Percentiles rank a stretch among this genome's conserved stretches.
Conservation (phyloP, 768 basidiomycete genomes). For the Phaffia australis region DNA sequence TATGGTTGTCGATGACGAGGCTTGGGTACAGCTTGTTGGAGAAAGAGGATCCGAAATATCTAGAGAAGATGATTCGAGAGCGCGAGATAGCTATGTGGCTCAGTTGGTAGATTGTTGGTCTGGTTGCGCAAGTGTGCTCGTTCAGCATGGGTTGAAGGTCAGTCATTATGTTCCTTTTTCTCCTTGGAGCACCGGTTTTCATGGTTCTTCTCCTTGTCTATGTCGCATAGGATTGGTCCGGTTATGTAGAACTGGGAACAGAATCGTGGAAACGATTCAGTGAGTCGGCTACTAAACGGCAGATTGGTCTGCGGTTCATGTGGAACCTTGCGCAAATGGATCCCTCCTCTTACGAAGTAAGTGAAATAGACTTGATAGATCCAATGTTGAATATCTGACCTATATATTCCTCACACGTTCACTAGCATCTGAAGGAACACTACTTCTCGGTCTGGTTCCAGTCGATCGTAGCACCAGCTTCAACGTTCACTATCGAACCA, state of each 20-base stretch:
- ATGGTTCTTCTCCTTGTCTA: conserved; percentile 1
- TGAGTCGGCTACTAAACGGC: conserved; percentile 46
- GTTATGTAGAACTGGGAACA: conserved; percentile 47
- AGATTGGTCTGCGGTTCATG: conserved; percentile 56
- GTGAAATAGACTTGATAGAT: conserved; percentile 23
- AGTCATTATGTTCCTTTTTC: conserved; percentile 16
- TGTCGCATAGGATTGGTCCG: conserved; percentile 50
- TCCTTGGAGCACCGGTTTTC: background rate
- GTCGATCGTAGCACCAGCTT: conserved; percentile 27
- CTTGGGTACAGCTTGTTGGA: conserved; percentile 49
- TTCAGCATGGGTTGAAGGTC: conserved; percentile 47
- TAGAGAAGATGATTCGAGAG: conserved; percentile 42
- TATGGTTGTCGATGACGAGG: conserved; percentile 39
- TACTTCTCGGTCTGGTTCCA: conserved; percentile 30
- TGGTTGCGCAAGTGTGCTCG: conserved; percentile 53
- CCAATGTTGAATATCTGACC: background rate
- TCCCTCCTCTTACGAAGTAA: conserved; percentile 19
- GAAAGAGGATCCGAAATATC: conserved; percentile 56
- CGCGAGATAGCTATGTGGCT: conserved; percentile 42
- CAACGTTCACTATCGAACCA: conserved; percentile 28
- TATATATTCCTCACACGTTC: background rate
- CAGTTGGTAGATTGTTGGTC: conserved; percentile 63
- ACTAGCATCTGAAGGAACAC: conserved; percentile 27
- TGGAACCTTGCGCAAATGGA: conserved; percentile 31
- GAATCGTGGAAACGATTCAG: conserved; percentile 51